A percentile compares a stretch with the other conserved stretches of the same genome.
phyloP scores from a whole-genome alignment of 768 basidiomycete species.

The Hericium alpestre region DNA sequence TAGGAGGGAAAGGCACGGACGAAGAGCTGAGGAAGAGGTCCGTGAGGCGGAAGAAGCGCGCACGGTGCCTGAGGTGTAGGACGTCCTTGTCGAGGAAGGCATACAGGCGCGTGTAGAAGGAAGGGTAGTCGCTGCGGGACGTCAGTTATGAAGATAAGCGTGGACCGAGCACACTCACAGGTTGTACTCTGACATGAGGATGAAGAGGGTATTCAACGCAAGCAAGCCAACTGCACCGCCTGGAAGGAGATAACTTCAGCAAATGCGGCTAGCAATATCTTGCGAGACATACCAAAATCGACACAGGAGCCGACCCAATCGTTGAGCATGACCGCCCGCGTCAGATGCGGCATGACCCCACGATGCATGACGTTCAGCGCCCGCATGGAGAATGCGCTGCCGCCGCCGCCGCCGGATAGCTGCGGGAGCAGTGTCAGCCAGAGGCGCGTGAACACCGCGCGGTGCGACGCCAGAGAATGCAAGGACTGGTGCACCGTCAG shows the following conservation, averaged over 20 bases:
- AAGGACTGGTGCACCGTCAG: constrained; percentile 70
- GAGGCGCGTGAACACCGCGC: constrained; percentile 68
- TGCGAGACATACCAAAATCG: constrained; percentile 51
- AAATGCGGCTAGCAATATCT: neutral
- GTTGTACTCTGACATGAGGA: constrained; percentile 87
- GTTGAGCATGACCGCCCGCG: constrained; percentile 71
- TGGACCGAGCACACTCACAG: constrained; percentile 43
- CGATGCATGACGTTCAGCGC: constrained; percentile 73
- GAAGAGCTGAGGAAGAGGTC: constrained; percentile 89
- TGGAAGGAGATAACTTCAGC: constrained; percentile 16
- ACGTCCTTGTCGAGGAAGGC: constrained; percentile 80
- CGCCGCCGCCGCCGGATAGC: constrained; percentile 30
- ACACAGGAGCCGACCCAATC: constrained; percentile 85
- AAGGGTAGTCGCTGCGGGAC: constrained; percentile 75
- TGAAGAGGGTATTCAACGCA: constrained; percentile 84
- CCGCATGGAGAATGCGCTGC: constrained; percentile 36
- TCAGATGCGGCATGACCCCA: constrained; percentile 75
- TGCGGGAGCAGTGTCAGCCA: constrained; percentile 68
- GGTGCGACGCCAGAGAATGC: constrained; percentile 67
- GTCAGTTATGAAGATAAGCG: neutral
- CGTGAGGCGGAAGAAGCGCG: constrained; percentile 87
- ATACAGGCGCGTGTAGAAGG: constrained; percentile 89
- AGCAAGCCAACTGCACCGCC: constrained; percentile 81
- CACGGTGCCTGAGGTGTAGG: constrained; percentile 84
- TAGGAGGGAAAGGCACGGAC: constrained; percentile 35